Conservation (phyloP, 345 rosid genomes). For the Aquilaria malaccensis region DNA sequence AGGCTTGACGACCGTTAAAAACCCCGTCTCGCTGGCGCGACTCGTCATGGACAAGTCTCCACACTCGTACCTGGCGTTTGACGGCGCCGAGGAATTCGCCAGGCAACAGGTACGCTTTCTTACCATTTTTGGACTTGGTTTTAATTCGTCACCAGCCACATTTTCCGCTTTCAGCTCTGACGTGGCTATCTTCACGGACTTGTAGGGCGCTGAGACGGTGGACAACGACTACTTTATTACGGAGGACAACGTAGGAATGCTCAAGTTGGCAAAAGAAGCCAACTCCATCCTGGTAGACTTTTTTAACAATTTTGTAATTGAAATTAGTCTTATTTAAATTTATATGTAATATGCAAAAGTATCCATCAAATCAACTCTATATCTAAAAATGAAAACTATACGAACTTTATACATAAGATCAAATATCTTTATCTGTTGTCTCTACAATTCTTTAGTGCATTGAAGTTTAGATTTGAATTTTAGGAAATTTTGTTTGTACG, state of each 20-base stretch:
- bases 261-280: slow-evolving; percentile 74
- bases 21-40: slow-evolving; percentile 79
- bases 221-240: slow-evolving; percentile 71
- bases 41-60: slow-evolving; percentile 95
- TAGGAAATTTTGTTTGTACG: too few species aligned
- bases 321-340: too few species aligned
- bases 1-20: slow-evolving; percentile 69
- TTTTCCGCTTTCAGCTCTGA: too few species aligned
- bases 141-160: too few species aligned
- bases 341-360: too few species aligned
- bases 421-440: too few species aligned
- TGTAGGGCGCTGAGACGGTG: slow-evolving; percentile 64
- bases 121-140: slow-evolving; percentile 6
- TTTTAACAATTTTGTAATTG: too few species aligned
- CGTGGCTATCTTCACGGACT: neutral
- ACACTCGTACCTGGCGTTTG: slow-evolving; percentile 79
- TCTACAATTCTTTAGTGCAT: too few species aligned
- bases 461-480: too few species aligned
- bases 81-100: slow-evolving; percentile 88
- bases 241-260: slow-evolving; percentile 65
- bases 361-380: too few species aligned
- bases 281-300: slow-evolving; percentile 60
- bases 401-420: too few species aligned
- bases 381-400: too few species aligned
- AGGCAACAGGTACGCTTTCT: slow-evolving; percentile 41